phyloP scores from a whole-genome alignment of 2,329 filamentous ascomycete genomes.

The Aspergillus sp. region DNA sequence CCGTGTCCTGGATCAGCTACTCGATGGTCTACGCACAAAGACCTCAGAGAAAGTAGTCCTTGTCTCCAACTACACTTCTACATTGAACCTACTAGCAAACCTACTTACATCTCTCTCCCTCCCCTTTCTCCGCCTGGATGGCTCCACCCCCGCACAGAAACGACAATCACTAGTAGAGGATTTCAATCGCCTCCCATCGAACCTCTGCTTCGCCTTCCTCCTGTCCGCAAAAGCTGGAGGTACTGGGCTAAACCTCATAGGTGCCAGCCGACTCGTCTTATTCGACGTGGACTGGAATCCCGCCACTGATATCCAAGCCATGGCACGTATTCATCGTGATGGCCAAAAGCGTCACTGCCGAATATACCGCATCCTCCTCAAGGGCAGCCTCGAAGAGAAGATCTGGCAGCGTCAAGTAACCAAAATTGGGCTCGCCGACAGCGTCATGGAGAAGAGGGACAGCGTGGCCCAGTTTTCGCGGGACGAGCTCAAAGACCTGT shows the following conservation, averaged over 20 bases:
- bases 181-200: slow-evolving; percentile 63
- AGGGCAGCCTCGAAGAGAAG: slow-evolving; percentile 71
- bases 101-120: slow-evolving; percentile 63
- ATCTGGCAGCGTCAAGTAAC: slow-evolving; percentile 73
- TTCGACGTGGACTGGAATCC: slow-evolving; percentile 79
- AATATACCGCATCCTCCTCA: slow-evolving; percentile 69
- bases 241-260: slow-evolving; percentile 69
- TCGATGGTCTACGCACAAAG: slow-evolving; percentile 61
- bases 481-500: slow-evolving; percentile 68
- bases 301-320: slow-evolving; percentile 70
- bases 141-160: slow-evolving; percentile 63
- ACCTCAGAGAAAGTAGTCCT: slow-evolving; percentile 72
- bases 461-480: slow-evolving; percentile 62
- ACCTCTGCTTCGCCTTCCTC: slow-evolving; percentile 66
- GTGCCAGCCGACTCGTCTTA: slow-evolving; percentile 68
- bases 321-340: slow-evolving; percentile 73
- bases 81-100: slow-evolving; percentile 65
- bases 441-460: slow-evolving; percentile 68
- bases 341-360: slow-evolving; percentile 68
- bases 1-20: slow-evolving; percentile 65
- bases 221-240: slow-evolving; percentile 73
- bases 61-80: slow-evolving; percentile 75
- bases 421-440: slow-evolving; percentile 69
- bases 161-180: slow-evolving; percentile 68
- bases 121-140: slow-evolving; percentile 68